phyloP scores from a whole-genome alignment of 257 asterid genomes.

The Forsythia suspensa region DNA sequence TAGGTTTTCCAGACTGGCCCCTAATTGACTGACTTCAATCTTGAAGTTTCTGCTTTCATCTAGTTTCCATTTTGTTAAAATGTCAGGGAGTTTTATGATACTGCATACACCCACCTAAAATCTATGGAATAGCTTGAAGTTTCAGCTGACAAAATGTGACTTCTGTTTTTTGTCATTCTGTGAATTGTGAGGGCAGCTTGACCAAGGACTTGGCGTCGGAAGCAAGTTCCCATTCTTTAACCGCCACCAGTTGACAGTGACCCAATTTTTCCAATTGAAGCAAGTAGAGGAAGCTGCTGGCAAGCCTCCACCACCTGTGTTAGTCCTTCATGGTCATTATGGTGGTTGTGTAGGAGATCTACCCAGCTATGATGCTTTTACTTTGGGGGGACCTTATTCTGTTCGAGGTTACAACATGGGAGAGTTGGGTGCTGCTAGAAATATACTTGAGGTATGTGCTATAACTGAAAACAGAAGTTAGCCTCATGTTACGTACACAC shows the following conservation, averaged over 20 bases:
- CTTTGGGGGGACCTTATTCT: constrained; percentile 95
- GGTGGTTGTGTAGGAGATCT: constrained; percentile 99
- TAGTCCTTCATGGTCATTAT: constrained; percentile 92
- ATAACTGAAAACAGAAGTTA: not conserved
- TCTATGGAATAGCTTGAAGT: not conserved
- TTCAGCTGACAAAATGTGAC: not conserved
- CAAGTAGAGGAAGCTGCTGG: constrained; percentile 95
- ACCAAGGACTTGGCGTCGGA: constrained; percentile 94
- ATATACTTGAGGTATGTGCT: constrained; percentile 70
- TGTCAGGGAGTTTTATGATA: not conserved
- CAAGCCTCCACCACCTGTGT: constrained; percentile 87
- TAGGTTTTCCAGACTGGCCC: constrained; percentile 10
- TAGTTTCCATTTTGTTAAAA: not conserved
- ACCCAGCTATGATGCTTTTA: constrained; percentile 94
- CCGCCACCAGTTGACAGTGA: constrained; percentile 83
- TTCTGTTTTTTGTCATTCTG: not conserved
- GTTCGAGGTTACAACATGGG: constrained; percentile 98
- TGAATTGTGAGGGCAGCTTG: constrained; percentile 57
- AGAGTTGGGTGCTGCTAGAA: constrained; percentile 95
- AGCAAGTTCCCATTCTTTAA: constrained; percentile 83
- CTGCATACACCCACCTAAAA: not conserved
- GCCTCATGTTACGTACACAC: not conserved
- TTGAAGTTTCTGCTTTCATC: not conserved
- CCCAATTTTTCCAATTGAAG: constrained; percentile 73
- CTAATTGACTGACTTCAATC: constrained; percentile 3